phyloP scores from a whole-genome alignment of 2,329 filamentous ascomycete genomes.

The Aspergillus eucalypticola region DNA sequence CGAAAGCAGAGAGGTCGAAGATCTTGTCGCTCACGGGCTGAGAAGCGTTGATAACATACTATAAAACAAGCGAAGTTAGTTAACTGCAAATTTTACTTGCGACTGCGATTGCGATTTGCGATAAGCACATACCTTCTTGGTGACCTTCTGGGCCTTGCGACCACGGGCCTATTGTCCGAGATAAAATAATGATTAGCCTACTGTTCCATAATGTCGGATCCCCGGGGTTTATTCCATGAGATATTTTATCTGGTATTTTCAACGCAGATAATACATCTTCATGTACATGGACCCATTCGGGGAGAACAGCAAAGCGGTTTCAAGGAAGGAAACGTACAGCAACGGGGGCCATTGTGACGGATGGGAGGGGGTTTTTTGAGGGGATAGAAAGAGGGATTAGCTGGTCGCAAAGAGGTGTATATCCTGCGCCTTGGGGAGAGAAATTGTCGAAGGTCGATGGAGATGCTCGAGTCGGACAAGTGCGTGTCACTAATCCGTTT shows the following conservation, averaged over 20 bases:
- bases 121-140: constrained; percentile 46
- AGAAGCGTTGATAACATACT: constrained; percentile 99
- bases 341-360: constrained; percentile 75
- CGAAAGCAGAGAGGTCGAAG: constrained; percentile 97
- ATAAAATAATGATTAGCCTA: constrained; percentile 81
- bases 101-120: not conserved
- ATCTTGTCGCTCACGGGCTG: constrained; percentile 99
- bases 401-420: constrained; percentile 77
- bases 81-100: constrained; percentile 2
- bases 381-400: constrained; percentile 27
- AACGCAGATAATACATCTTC: constrained; percentile 23
- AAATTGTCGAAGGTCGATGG: constrained; percentile 30
- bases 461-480: constrained; percentile 32
- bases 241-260: not conserved
- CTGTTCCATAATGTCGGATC: constrained; percentile 61
- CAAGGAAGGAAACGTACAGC: constrained; percentile 70
- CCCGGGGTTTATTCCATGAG: constrained; percentile 18
- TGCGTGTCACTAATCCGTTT: constrained; percentile 30
- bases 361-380: constrained; percentile 31
- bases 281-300: constrained; percentile 40
- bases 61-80: constrained; percentile 5
- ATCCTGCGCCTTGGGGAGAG: constrained; percentile 71
- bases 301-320: constrained; percentile 91
- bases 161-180: constrained; percentile 44
- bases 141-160: constrained; percentile 52